phyloP scores from a whole-genome alignment of 352 stramenopile genomes.

The Globisporangium rhizosaccharum region DNA sequence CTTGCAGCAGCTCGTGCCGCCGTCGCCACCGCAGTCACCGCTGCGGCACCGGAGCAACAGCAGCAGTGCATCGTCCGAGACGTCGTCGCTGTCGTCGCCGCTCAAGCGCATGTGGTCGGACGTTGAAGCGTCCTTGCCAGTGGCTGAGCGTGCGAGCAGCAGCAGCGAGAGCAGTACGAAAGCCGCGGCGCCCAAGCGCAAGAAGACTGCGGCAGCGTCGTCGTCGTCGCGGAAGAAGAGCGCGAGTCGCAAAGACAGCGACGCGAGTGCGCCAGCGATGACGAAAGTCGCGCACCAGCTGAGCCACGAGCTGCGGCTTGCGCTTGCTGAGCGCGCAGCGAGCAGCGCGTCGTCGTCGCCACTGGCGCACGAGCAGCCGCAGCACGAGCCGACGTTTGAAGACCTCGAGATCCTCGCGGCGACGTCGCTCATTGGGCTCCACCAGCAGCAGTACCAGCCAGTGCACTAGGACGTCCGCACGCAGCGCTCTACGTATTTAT shows the following conservation, averaged over 20 bases:
- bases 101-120: conserved; percentile 55
- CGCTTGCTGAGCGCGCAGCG: conserved; percentile 13
- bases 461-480: conserved; percentile 41
- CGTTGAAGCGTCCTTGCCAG: conserved; percentile 25
- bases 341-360: conserved; percentile 9
- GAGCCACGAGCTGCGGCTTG: conserved; percentile 32
- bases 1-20: conserved; percentile 50
- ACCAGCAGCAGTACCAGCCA: conserved; percentile 66
- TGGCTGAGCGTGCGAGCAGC: conserved; percentile 9
- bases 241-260: conserved; percentile 12
- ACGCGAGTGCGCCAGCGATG: conserved; percentile 1
- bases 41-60: conserved; percentile 9
- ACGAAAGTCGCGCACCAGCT: conserved; percentile 24
- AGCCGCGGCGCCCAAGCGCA: conserved; percentile 25
- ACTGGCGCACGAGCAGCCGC: background rate
- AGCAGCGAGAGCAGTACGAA: background rate
- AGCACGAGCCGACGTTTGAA: conserved; percentile 28
- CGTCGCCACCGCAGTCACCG: conserved; percentile 28
- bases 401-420: conserved; percentile 75
- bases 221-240: conserved; percentile 23
- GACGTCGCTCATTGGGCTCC: conserved; percentile 66
- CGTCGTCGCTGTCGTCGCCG: conserved; percentile 21
- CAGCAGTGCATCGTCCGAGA: conserved; percentile 3
- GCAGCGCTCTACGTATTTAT: conserved; percentile 1
- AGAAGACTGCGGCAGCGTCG: conserved; percentile 22